Conservation (phyloP, 495 filamentous ascomycete species). For the Cercophora scortea region DNA sequence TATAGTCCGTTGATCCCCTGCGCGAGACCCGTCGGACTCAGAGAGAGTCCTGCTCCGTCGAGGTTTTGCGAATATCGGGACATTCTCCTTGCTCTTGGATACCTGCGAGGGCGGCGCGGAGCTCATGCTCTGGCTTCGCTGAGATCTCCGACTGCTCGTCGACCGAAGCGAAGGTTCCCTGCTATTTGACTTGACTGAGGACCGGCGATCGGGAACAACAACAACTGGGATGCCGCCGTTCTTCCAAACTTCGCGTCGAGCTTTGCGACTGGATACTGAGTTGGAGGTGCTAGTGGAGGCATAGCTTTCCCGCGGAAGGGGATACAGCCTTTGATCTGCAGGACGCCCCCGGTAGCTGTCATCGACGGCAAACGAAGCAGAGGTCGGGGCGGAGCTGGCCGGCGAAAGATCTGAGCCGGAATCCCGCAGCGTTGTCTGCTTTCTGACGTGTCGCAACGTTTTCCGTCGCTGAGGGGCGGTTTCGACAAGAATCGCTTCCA, state of each 20-base stretch:
- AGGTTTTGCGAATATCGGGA: conserved; percentile 24
- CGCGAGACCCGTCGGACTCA: conserved; percentile 36
- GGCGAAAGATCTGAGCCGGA: conserved; percentile 48
- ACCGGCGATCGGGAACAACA: conserved; percentile 60
- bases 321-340: conserved; percentile 11
- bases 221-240: conserved; percentile 58
- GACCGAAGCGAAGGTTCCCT: conserved; percentile 45
- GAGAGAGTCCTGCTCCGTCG: conserved; percentile 37
- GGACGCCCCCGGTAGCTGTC: conserved; percentile 16
- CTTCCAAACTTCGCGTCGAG: conserved; percentile 47
- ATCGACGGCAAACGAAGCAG: conserved; percentile 19
- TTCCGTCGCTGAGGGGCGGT: conserved; percentile 46
- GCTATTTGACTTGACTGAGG: conserved; percentile 50
- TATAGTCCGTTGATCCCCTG: conserved; percentile 43
- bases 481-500: conserved; percentile 66
- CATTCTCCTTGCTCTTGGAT: conserved; percentile 25
- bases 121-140: conserved; percentile 35
- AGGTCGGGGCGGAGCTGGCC: conserved; percentile 33
- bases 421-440: conserved; percentile 44
- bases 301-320: conserved; percentile 47
- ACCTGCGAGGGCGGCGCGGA: conserved; percentile 29
- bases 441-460: conserved; percentile 63
- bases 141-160: conserved; percentile 42
- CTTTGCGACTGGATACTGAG: conserved; percentile 45
- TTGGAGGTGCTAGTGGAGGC: conserved; percentile 51